Conservation (phyloP, 331 rosid species). For the Malus hybrid region DNA sequence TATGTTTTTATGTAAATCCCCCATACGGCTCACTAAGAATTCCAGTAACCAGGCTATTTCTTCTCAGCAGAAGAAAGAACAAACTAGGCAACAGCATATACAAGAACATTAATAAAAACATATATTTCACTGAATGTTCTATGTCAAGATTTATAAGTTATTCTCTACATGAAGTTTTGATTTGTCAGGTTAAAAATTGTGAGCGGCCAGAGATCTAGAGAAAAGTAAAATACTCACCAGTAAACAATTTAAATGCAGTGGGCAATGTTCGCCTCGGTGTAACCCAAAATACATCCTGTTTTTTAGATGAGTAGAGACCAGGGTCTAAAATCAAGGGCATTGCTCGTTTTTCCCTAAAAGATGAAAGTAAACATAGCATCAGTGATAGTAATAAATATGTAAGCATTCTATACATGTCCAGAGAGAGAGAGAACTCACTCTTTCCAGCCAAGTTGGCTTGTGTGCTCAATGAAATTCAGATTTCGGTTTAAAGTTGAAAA, state of each 20-base stretch:
- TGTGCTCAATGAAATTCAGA: constrained; percentile 87
- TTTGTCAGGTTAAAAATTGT: neutral
- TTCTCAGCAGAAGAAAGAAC: neutral
- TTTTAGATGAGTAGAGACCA: constrained; percentile 65
- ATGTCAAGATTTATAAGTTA: neutral
- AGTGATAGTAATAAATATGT: neutral
- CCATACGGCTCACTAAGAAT: neutral
- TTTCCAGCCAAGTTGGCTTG: constrained; percentile 89
- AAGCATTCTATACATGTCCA: neutral
- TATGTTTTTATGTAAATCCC: neutral
- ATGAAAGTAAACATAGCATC: neutral
- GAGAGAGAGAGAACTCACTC: constrained; percentile 41
- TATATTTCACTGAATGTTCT: neutral
- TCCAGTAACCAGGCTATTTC: neutral
- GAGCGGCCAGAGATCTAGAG: constrained; percentile 2
- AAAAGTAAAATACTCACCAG: constrained; percentile 46
- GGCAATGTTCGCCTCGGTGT: constrained; percentile 64
- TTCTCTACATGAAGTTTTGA: neutral
- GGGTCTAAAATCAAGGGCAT: constrained; percentile 88
- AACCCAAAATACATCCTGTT: constrained; percentile 70
- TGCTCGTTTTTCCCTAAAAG: constrained; percentile 70
- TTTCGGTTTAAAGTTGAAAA: constrained; percentile 48
- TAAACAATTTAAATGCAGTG: constrained; percentile 71
- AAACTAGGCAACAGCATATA: neutral
- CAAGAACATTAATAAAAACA: neutral